phyloP scores from a whole-genome alignment of 1,284 basidiomycete species.

The Leccinum fuscescens region DNA sequence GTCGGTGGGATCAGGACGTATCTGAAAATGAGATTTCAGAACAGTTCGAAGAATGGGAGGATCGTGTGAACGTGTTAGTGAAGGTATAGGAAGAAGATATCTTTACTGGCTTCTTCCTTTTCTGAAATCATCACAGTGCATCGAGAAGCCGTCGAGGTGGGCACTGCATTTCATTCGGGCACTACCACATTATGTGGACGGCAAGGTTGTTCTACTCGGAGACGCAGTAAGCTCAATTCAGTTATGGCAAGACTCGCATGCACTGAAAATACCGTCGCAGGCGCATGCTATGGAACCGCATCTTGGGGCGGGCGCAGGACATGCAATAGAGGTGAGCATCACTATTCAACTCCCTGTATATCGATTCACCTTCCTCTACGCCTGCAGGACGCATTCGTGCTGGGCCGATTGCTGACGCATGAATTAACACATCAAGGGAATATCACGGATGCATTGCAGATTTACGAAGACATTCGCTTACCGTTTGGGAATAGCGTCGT shows the following conservation, averaged over 20 bases:
- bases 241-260: not conserved
- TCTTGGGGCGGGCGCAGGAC: constrained; percentile 33
- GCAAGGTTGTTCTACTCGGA: constrained; percentile 34
- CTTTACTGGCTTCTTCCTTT: not conserved
- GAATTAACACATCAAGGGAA: constrained; percentile 21
- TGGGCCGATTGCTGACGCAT: constrained; percentile 35
- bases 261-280: constrained; percentile 11
- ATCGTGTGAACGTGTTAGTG: constrained; percentile 39
- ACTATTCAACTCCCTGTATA: not conserved
- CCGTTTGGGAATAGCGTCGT: constrained; percentile 23
- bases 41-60: constrained; percentile 42
- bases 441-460: constrained; percentile 24
- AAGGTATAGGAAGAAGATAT: constrained; percentile 28
- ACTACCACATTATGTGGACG: constrained; percentile 30
- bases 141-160: constrained; percentile 29
- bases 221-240: constrained; percentile 31
- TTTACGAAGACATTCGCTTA: constrained; percentile 35
- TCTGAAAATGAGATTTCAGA: constrained; percentile 32
- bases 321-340: constrained; percentile 32
- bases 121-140: constrained; percentile 12
- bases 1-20: constrained; percentile 36
- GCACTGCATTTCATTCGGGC: constrained; percentile 29
- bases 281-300: constrained; percentile 35
- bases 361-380: not conserved
- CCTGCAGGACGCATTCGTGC: constrained; percentile 36